Evolutionary conservation across 1,139 yeast genomes (phyloP), one percentile per base, ranked within the genome.

Genomic region (Geotrichum fermentans): DNA sequence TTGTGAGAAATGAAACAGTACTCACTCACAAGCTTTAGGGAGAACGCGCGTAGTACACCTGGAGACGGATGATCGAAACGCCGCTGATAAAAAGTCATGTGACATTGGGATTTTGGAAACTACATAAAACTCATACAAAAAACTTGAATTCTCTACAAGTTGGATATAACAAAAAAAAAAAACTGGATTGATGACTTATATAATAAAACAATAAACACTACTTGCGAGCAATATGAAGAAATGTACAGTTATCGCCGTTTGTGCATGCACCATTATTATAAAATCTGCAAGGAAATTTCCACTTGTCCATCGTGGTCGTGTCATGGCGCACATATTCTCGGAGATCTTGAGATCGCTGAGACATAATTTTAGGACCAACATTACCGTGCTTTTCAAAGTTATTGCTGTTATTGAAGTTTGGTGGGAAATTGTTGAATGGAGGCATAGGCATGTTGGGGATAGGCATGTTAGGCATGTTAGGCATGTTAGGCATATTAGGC

Each of bases 291-390:
- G 55, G 56, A 20, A 36, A 28, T 10, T 49, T 49, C 46, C 56
- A 57, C 17, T 47, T 43, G 21, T 52, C 55, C 2, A 36, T n/a
- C 3, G 54, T 46, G 4, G 51, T 47, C 5, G 45, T 47, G 39
- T 55, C 54, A n/a, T 47, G 38, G n/a, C 56, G 53, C 11, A 59
- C 62, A 7, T 35, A 36, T 2, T 45, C 53, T 5, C 62, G 55
- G 13, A 54, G 51, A 47, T 59, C 62, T 18, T 40, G 47, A 16
- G 33, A 30, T 6, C 61, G 52, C 28, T 47, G 35, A 2, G 44
- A 47, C 10, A 53, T 36, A 21, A 44, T 36, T 10, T 41, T 40
- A 10, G 39, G 40, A 2, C 45, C n/a, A 21, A 47, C 39, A 10
- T 6, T 6, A 6, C 28, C 28, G 28, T 10, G 8, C 8, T 10